Evolutionary conservation across 306 rosid species (phyloP).

Genomic region (Dalbergia cultrata): DNA sequence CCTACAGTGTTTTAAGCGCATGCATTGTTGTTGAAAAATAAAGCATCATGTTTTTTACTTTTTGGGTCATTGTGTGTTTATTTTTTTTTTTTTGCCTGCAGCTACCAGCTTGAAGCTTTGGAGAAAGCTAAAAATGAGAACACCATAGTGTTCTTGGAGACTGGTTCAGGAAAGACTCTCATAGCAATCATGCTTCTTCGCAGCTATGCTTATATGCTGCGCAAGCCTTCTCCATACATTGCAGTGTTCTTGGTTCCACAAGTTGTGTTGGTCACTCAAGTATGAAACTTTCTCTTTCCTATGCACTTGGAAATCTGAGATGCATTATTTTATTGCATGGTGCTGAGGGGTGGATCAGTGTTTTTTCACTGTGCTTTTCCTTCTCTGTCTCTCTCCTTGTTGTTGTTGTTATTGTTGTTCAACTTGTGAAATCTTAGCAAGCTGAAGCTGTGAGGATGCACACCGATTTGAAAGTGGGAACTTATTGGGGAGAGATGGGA

Average conservation of each 20-base stretch:
- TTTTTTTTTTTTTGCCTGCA: conserved; percentile 26
- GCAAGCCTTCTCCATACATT: conserved; percentile 70
- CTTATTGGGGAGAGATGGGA: conserved; percentile 82
- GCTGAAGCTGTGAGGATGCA: conserved; percentile 69
- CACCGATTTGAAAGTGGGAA: conserved; percentile 76
- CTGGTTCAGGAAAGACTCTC: conserved; percentile 94
- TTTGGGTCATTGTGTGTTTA: neutral
- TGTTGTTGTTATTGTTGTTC: neutral
- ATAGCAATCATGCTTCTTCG: conserved; percentile 92
- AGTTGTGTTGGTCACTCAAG: conserved; percentile 88
- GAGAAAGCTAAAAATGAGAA: conserved; percentile 67
- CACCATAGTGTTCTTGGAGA: conserved; percentile 82
- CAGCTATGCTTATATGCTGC: conserved; percentile 69
- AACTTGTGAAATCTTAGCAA: conserved; percentile 63
- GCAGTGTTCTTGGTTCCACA: conserved; percentile 86
- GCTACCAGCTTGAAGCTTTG: conserved; percentile 88
- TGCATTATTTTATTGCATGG: neutral
- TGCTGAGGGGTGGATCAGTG: neutral
- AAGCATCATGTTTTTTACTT: no score
- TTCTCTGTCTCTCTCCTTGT: neutral
- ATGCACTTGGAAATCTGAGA: conserved; percentile 14
- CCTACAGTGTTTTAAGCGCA: neutral
- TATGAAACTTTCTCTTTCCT: conserved; percentile 38
- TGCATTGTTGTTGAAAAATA: neutral
- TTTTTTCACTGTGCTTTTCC: neutral